These are phyloP conservation scores for Phyllosticta citriasiana DNA, from an alignment of 2,329 filamentous ascomycete genomes.

Conservation along the genomic window DNA sequence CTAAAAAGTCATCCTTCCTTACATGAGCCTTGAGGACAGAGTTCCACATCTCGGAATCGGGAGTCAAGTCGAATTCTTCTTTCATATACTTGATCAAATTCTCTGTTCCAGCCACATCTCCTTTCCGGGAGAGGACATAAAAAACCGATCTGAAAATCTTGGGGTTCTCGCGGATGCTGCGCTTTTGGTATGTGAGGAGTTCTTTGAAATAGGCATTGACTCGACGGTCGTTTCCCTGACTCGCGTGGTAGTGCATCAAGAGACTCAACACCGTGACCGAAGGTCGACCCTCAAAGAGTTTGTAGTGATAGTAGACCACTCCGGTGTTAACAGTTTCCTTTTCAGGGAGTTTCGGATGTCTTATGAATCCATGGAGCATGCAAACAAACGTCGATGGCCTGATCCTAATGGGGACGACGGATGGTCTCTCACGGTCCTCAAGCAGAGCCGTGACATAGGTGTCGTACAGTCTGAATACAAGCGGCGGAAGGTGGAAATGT, in stretches of 20 bases:
- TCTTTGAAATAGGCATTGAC: not conserved
- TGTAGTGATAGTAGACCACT: not conserved
- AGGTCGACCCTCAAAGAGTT: not conserved
- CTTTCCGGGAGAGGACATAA: not conserved
- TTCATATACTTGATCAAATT: slow-evolving; percentile 53
- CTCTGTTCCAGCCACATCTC: not conserved
- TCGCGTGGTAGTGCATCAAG: not conserved
- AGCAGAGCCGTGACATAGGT: not conserved
- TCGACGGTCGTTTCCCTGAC: not conserved
- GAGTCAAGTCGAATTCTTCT: slow-evolving; percentile 44
- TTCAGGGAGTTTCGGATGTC: not conserved
- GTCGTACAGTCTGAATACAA: not conserved
- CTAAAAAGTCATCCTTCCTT: slow-evolving; percentile 55
- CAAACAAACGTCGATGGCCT: not conserved
- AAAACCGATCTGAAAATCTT: not conserved
- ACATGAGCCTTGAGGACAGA: slow-evolving; percentile 62
- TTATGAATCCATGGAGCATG: not conserved
- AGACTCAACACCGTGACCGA: not conserved
- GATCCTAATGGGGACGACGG: not conserved
- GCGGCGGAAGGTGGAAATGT: not conserved
- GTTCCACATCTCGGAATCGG: slow-evolving; percentile 61
- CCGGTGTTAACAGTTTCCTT: not conserved
- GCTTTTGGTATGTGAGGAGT: not conserved
- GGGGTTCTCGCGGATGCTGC: not conserved
- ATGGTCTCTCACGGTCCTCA: not conserved